These are phyloP conservation scores for Coprinopsis cinerea DNA, from an alignment of 768 basidiomycete genomes.

Conservation along the genomic window DNA sequence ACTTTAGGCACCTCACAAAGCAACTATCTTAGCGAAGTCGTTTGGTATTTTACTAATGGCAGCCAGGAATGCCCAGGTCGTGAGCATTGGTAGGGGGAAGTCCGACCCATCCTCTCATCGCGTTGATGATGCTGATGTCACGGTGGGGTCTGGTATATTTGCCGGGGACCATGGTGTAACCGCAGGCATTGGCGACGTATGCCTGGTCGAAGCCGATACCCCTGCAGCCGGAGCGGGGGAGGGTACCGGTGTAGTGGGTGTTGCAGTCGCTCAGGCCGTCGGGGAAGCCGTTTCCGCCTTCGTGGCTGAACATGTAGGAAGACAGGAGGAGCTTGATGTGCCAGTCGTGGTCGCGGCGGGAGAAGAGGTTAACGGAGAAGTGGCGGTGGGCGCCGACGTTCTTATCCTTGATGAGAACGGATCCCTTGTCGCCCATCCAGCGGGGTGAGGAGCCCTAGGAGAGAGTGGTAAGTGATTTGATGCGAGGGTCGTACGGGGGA, in stretches of 20 bases:
- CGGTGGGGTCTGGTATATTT: constrained; percentile 10
- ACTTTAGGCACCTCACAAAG: no score
- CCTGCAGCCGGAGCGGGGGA: neutral
- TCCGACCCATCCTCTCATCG: constrained; percentile 10
- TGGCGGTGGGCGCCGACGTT: constrained; percentile 3
- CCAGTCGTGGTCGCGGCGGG: constrained; percentile 10
- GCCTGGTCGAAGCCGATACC: constrained; percentile 3
- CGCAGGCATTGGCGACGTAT: constrained; percentile 2
- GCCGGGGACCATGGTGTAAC: constrained; percentile 7
- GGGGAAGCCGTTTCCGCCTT: constrained; percentile 7
- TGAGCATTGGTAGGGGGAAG: neutral
- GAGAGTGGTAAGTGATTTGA: neutral
- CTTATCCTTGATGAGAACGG: constrained; percentile 11
- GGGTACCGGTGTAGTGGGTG: constrained; percentile 5
- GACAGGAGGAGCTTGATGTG: constrained; percentile 9
- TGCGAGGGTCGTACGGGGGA: no score
- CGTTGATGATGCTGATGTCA: constrained; percentile 8
- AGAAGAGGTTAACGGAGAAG: constrained; percentile 7
- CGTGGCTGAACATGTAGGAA: constrained; percentile 3
- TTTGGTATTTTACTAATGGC: no score
- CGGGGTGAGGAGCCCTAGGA: constrained; percentile 8
- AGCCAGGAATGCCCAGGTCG: constrained; percentile 5
- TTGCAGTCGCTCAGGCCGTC: constrained; percentile 7
- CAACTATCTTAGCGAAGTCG: no score
- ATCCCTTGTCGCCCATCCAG: constrained; percentile 9